A percentile compares a stretch with the other conserved stretches of the same genome.
These are phyloP conservation scores for Linaria vulgaris DNA, from an alignment of 257 asterid genomes.

Conservation along the genomic window DNA sequence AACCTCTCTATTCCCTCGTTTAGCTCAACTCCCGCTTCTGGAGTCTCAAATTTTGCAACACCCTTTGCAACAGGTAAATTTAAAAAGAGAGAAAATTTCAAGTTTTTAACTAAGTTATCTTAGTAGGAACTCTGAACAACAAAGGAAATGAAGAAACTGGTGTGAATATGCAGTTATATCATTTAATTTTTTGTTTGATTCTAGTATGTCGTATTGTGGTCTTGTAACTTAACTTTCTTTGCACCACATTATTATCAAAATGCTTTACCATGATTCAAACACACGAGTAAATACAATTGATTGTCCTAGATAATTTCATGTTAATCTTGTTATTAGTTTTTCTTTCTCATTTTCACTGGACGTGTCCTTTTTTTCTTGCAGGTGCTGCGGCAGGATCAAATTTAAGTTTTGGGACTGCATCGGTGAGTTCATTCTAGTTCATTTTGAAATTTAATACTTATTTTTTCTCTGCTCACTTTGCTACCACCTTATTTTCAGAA, in stretches of 20 bases:
- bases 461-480: not conserved
- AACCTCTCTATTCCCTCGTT: slow-evolving; percentile 52
- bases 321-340: slow-evolving; percentile 13
- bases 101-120: slow-evolving; percentile 5
- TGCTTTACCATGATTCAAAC: slow-evolving; percentile 3
- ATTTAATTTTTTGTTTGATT: slow-evolving; percentile 6
- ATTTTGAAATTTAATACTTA: not conserved
- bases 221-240: slow-evolving; percentile 1
- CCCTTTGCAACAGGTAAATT: slow-evolving; percentile 77
- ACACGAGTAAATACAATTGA: slow-evolving; percentile 16
- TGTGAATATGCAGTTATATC: not conserved
- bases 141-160: not conserved
- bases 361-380: slow-evolving; percentile 34
- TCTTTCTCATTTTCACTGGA: slow-evolving; percentile 18
- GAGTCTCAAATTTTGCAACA: slow-evolving; percentile 53
- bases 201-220: not conserved
- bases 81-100: slow-evolving; percentile 1
- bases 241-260: not conserved
- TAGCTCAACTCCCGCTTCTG: slow-evolving; percentile 71
- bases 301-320: slow-evolving; percentile 1
- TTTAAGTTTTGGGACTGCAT: slow-evolving; percentile 71
- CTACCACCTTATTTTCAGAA: too few species aligned
- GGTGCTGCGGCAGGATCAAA: slow-evolving; percentile 86
- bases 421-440: slow-evolving; percentile 55
- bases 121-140: not conserved